Base-by-base conservation (phyloP, 177 flowering plant species). In the Vitis hybrid region DNA sequence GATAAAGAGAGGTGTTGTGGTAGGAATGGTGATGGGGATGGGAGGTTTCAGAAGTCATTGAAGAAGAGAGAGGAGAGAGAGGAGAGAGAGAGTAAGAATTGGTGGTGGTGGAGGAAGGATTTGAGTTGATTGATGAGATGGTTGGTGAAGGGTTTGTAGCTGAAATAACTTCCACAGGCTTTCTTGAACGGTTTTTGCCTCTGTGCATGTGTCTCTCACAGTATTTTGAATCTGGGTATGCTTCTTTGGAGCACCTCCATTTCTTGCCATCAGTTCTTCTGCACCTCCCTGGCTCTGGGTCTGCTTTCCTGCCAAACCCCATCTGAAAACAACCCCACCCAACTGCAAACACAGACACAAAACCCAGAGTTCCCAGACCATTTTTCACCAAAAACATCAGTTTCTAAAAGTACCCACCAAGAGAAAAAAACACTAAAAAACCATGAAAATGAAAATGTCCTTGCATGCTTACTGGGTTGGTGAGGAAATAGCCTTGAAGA, bases 191-290 rank as follows among this genome's bases (percentile, higher is more conserved):
- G 78, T 82, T 82, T 70, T 79, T 81, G 78, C 89, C 86, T 77
- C 91, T 81, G 70, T 85, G 89, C 89, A 87, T 85, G 77, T 87
- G 91, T 58, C 75, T 81, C 50, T 87, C 91, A 74, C 91, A 87
- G 81, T 87, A 87, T 68, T 88, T 88, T 20, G 90, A 87, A 34
- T 84, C 93, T 26, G 83, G 83, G 67, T 66, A 80, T 8, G 89
- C 87, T 62, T 82, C 88, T 20, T 84, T 86, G 6, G 92, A 83
- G 78, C 91, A 87, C 34, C 92, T 80, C 90, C 90, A 86, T 69
- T 88, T 88, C 79, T 86, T 88, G 10, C 90, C 93, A 78, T 88
- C 93, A 70, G 93, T 88, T 88, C 93, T 85, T 70, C 90, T 87
- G 81, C 93, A 88, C 72, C 93, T 85, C 1, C 88, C 90, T 69